Percentiles rank a stretch among this genome's conserved stretches.
These are phyloP conservation scores for Casuarina cunninghamiana DNA, from an alignment of 306 rosid species.

Conservation along the genomic window DNA sequence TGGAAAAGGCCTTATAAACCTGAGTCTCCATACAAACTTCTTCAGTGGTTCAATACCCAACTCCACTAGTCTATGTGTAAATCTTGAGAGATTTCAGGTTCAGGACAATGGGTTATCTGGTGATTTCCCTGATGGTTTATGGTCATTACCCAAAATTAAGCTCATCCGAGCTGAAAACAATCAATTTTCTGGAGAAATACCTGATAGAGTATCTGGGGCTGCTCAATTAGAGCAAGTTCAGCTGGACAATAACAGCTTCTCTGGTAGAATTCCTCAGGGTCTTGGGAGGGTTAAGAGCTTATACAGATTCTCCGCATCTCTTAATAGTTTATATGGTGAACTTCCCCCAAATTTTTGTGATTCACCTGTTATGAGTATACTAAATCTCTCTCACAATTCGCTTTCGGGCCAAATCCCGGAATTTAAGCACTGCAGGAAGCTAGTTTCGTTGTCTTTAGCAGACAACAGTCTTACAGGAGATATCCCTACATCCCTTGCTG, in stretches of 20 bases:
- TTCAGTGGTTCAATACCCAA: slow-evolving; percentile 63
- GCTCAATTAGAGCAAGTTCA: slow-evolving; percentile 88
- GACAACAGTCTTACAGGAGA: slow-evolving; percentile 71
- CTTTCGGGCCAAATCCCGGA: slow-evolving; percentile 85
- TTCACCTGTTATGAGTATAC: slow-evolving; percentile 95
- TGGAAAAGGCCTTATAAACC: slow-evolving; percentile 53
- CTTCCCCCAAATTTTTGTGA: slow-evolving; percentile 85
- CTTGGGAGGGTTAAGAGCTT: slow-evolving; percentile 77
- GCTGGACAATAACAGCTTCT: slow-evolving; percentile 77
- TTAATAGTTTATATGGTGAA: slow-evolving; percentile 71
- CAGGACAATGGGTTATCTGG: slow-evolving; percentile 88
- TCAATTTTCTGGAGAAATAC: slow-evolving; percentile 74
- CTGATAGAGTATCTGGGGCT: slow-evolving; percentile 81
- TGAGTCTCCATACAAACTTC: slow-evolving; percentile 69
- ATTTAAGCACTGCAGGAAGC: slow-evolving; percentile 68
- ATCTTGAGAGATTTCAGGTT: slow-evolving; percentile 87
- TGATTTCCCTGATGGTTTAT: slow-evolving; percentile 61
- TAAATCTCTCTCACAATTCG: slow-evolving; percentile 82
- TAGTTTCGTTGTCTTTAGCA: slow-evolving; percentile 85
- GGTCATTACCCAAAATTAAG: slow-evolving; percentile 83
- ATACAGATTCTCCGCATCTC: slow-evolving; percentile 91
- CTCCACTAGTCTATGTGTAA: slow-evolving; percentile 62
- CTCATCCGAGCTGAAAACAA: slow-evolving; percentile 93
- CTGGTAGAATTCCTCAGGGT: slow-evolving; percentile 67
- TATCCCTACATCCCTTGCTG: slow-evolving; percentile 73